Base-by-base conservation (phyloP, 2,329 filamentous ascomycete species). In the Sclerotinia glacialis region DNA sequence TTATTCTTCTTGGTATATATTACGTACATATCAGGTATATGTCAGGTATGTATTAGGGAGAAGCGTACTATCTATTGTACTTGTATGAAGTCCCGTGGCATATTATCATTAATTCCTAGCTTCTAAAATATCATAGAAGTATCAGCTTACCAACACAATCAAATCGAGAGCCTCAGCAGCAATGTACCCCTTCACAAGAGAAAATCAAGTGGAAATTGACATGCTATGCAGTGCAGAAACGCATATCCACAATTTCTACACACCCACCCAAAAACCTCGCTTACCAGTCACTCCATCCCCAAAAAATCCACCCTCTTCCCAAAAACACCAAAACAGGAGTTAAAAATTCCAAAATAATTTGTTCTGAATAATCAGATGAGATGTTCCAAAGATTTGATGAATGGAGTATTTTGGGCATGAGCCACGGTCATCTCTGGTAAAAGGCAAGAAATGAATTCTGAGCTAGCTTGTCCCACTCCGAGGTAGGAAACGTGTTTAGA, bases 301-400 rank as follows among this genome's bases (percentile, higher is more conserved):
- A 52, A 42, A 50, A 26, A 65, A 65, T 5, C 1, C n/a, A 23
- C 8, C 16, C 12, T 2, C 3, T n/a, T 9, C 11, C 6, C 14
- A 16, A 5, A 44, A 44, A 23, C 23, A 40, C 1, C 7, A 49
- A 56, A 47, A n/a, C 23, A 2, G 0, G 0, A 6, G 16, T 37
- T 23, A 23, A 60, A 52, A 67, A 68, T 44, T 8, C 55, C 69
- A 72, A 72, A 72, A 34, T 26, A n/a, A 55, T n/a, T 1, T 4
- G 6, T 47, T 73, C 73, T 74, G 73, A 72, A 62, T 69, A 31
- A 70, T 67, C 73, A 73, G 72, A 74, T 55, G 61, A 56, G 70
- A 62, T 55, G 69, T 74, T 82, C 78, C 81, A 83, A 83, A 83
- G 80, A 83, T 83, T 83, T 69, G 72, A 67, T 73, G 78, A 83